Percentiles rank a stretch among this genome's conserved stretches.
Evolutionary conservation across 2,329 filamentous ascomycete genomes (phyloP).

Genomic region (Aspergillus ochraceus): DNA sequence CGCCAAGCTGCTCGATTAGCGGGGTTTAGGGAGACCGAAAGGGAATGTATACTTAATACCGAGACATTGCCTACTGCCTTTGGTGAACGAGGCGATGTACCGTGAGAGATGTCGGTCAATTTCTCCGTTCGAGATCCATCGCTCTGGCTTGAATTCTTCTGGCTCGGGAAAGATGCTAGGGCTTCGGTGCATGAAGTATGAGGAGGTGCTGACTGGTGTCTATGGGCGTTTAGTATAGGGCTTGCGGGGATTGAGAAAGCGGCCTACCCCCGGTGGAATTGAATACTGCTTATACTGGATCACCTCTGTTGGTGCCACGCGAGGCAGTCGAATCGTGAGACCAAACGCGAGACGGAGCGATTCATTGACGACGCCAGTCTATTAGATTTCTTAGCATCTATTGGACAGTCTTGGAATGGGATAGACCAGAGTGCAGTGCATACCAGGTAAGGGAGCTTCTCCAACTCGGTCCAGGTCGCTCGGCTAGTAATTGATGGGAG

Average conservation of each 20-base stretch:
- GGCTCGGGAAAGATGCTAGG: constrained; percentile 32
- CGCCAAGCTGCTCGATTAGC: constrained; percentile 22
- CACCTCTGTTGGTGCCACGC: constrained; percentile 6
- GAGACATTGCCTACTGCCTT: constrained; percentile 44
- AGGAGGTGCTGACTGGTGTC: constrained; percentile 36
- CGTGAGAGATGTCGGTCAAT: constrained; percentile 29
- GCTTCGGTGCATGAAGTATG: constrained; percentile 31
- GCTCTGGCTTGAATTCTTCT: constrained; percentile 30
- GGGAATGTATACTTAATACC: constrained; percentile 37
- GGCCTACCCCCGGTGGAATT: constrained; percentile 28
- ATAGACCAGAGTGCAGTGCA: not conserved
- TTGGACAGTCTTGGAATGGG: not conserved
- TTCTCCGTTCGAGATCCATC: constrained; percentile 30
- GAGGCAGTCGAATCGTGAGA: constrained; percentile 7
- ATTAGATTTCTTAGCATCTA: not conserved
- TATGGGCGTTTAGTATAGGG: not conserved
- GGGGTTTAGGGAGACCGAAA: not conserved
- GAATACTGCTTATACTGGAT: constrained; percentile 16
- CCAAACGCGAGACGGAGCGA: constrained; percentile 8
- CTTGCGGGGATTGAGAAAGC: not conserved
- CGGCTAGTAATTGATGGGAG: constrained; percentile 20
- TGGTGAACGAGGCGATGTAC: constrained; percentile 36
- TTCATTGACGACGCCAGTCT: constrained; percentile 14
- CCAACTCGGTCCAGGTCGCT: constrained; percentile 32
- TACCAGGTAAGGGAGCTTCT: constrained; percentile 42